Conservation (phyloP, 352 stramenopile genomes). For the Pythium insidiosum region DNA sequence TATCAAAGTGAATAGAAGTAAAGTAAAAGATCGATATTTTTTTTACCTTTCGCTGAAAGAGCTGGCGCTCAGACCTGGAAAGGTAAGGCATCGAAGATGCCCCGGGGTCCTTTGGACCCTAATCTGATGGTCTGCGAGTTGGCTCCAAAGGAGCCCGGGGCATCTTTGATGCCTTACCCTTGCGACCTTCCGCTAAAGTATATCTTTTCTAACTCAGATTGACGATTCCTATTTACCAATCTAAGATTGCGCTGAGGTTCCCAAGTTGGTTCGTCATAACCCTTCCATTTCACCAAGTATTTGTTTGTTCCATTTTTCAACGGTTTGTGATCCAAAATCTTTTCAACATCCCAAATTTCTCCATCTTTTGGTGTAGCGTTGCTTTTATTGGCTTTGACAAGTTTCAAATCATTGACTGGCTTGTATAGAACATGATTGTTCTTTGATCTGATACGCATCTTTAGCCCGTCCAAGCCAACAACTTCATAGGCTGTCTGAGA, state of each 20-base stretch:
- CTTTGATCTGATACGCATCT: not conserved
- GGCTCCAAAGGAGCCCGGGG: too few species aligned
- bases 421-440: slow-evolving; percentile 11
- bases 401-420: slow-evolving; percentile 8
- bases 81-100: too few species aligned
- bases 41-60: too few species aligned
- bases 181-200: too few species aligned
- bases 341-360: slow-evolving; percentile 8
- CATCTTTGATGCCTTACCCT: too few species aligned
- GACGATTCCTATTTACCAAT: slow-evolving; percentile 8
- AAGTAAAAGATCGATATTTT: too few species aligned
- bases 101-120: too few species aligned
- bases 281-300: slow-evolving; percentile 7
- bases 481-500: slow-evolving; percentile 9
- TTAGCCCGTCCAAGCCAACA: slow-evolving; percentile 6
- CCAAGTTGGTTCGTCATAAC: slow-evolving; percentile 3
- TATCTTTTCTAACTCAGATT: slow-evolving; percentile 1
- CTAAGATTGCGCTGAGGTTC: slow-evolving; percentile 7
- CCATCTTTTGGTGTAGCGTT: not conserved
- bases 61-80: too few species aligned
- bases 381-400: not conserved
- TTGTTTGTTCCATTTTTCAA: slow-evolving; percentile 11
- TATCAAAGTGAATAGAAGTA: too few species aligned
- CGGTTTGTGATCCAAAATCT: slow-evolving; percentile 4
- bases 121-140: too few species aligned